These are phyloP conservation scores for Trichophyton rubrum DNA, from an alignment of 2,329 filamentous ascomycete species.

Conservation along the genomic window DNA sequence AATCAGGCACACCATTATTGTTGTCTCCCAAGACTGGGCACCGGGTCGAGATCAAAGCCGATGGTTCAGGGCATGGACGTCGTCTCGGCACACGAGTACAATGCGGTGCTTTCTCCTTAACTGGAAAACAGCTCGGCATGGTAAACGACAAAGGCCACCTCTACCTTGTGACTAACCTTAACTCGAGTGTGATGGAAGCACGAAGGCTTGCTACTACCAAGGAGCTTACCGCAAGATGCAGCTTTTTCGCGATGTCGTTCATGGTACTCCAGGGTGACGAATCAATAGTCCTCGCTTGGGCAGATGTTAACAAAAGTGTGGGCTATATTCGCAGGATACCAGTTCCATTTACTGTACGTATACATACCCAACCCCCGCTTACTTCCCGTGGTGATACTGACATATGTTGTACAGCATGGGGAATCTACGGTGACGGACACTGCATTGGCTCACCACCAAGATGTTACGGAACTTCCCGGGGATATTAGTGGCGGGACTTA, in stretches of 20 bases:
- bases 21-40: conserved; percentile 30
- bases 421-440: not conserved
- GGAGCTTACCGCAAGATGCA: conserved; percentile 29
- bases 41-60: conserved; percentile 24
- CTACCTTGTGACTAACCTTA: conserved; percentile 29
- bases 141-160: conserved; percentile 33
- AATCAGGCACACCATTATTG: conserved; percentile 31
- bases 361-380: not conserved
- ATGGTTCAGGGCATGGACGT: conserved; percentile 19
- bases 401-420: not conserved
- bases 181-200: conserved; percentile 29
- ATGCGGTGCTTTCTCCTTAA: conserved; percentile 29
- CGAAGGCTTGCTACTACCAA: conserved; percentile 25
- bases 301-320: conserved; percentile 23
- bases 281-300: conserved; percentile 30
- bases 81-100: conserved; percentile 31
- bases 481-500: not conserved
- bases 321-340: conserved; percentile 21
- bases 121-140: conserved; percentile 28
- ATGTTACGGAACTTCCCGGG: not conserved
- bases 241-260: conserved; percentile 29
- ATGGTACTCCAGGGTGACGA: conserved; percentile 30
- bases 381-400: not conserved
- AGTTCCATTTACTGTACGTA: conserved; percentile 12
- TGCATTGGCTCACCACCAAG: not conserved